These are phyloP conservation scores for Chalaropsis thielavioides DNA, from an alignment of 2,329 filamentous ascomycete genomes.

Conservation along the genomic window DNA sequence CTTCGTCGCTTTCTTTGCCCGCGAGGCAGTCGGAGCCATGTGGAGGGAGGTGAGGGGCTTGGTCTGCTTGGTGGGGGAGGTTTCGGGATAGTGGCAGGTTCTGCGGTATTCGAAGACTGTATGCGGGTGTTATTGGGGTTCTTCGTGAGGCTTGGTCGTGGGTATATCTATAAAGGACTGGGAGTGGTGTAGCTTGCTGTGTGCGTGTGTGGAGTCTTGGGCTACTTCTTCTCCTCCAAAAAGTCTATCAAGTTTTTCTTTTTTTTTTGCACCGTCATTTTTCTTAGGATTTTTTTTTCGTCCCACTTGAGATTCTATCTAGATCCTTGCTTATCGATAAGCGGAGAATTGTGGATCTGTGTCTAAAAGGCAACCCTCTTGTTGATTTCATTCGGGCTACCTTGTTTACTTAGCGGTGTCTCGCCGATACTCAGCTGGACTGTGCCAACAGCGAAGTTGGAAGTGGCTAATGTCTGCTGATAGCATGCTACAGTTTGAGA, in stretches of 20 bases:
- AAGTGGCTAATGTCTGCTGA: no score
- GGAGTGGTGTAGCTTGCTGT: no score
- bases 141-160: background rate
- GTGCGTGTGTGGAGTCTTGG: background rate
- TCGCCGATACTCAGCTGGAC: no score
- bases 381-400: no score
- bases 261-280: constrained; percentile 11
- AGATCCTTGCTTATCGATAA: constrained; percentile 17
- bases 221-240: background rate
- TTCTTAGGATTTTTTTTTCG: constrained; percentile 12
- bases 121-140: no score
- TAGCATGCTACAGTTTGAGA: no score
- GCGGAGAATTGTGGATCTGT: background rate
- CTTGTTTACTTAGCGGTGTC: no score
- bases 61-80: background rate
- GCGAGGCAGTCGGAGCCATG: constrained; percentile 28
- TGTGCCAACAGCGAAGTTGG: no score
- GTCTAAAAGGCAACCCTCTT: background rate
- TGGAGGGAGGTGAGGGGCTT: constrained; percentile 3
- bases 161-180: background rate
- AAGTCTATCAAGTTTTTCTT: background rate
- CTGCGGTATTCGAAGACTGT: background rate
- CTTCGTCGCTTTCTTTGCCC: constrained; percentile 20
- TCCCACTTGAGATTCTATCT: constrained; percentile 5
- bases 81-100: no score